A percentile compares a stretch with the other conserved stretches of the same genome.
phyloP scores from a whole-genome alignment of 1,139 yeast genomes.

The Hemisphaericaspora xylanilytica region DNA sequence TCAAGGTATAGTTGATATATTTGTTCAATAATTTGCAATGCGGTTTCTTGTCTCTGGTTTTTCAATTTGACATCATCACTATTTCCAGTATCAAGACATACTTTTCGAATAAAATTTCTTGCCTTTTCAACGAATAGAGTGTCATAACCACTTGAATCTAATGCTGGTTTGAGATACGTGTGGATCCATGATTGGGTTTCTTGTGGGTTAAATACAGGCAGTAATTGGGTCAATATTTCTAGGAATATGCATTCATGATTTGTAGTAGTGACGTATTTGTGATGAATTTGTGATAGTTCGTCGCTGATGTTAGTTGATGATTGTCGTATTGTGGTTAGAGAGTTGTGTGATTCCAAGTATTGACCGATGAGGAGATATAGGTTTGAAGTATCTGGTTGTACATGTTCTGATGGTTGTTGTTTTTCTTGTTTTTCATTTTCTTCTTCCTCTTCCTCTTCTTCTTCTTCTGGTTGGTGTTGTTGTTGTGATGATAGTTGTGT shows the following conservation, averaged over 20 bases:
- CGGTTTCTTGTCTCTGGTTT: conserved; percentile 22
- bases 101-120: conserved; percentile 37
- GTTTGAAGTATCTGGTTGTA: conserved; percentile 7
- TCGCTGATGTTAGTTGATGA: conserved; percentile 43
- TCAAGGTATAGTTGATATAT: conserved; percentile 32
- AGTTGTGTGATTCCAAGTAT: conserved; percentile 40
- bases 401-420: background rate
- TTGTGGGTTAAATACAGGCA: conserved; percentile 38
- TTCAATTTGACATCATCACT: conserved; percentile 28
- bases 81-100: conserved; percentile 24
- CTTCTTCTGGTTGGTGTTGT: background rate
- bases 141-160: conserved; percentile 53
- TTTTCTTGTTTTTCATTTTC: background rate
- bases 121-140: conserved; percentile 40
- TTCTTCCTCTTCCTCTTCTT: too few species aligned
- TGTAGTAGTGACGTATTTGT: conserved; percentile 31
- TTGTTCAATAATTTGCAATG: conserved; percentile 25
- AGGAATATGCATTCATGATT: conserved; percentile 46
- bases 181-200: conserved; percentile 52
- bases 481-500: background rate
- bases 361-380: conserved; percentile 19
- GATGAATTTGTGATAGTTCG: conserved; percentile 47
- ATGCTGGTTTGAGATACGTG: conserved; percentile 51
- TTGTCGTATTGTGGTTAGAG: conserved; percentile 33
- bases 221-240: conserved; percentile 38